These are phyloP conservation scores for Penicillium sclerotiorum DNA, from an alignment of 2,329 filamentous ascomycete genomes.

Conservation along the genomic window DNA sequence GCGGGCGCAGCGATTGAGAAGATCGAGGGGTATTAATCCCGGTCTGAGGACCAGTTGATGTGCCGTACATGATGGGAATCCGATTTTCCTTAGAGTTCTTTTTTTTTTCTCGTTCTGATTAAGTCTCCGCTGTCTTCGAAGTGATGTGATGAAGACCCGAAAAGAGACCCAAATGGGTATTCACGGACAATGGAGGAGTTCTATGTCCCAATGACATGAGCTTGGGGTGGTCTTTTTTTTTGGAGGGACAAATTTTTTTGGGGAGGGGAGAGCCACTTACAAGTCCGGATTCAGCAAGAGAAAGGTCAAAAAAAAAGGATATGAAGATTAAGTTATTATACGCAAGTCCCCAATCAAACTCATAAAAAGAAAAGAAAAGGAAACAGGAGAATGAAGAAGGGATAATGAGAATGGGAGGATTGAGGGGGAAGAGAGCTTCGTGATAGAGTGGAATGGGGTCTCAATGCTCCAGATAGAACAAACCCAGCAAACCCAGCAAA, in stretches of 20 bases:
- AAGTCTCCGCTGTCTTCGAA: too few species aligned
- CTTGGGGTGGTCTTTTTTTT: not conserved
- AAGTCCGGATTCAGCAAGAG: not conserved
- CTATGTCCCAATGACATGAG: slow-evolving; percentile 3
- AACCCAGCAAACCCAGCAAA: not conserved
- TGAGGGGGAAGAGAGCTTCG: slow-evolving; percentile 6
- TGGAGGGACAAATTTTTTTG: not conserved
- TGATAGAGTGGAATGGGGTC: not conserved
- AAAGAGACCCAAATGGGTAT: slow-evolving; percentile 13
- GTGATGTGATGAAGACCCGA: not conserved
- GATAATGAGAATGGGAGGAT: slow-evolving; percentile 8
- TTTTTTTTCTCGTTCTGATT: not conserved
- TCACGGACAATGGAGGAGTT: slow-evolving; percentile 15
- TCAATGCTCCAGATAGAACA: too few species aligned
- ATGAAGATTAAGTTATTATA: slow-evolving; percentile 9
- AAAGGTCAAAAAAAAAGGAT: slow-evolving; percentile 11
- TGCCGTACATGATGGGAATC: slow-evolving; percentile 76
- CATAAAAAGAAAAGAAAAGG: slow-evolving; percentile 38
- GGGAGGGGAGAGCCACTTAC: not conserved
- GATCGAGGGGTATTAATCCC: slow-evolving; percentile 96
- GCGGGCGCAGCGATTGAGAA: slow-evolving; percentile 85
- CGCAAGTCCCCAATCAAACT: slow-evolving; percentile 7
- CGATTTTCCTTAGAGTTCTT: slow-evolving; percentile 1
- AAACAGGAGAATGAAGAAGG: slow-evolving; percentile 8
- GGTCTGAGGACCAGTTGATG: slow-evolving; percentile 80